A percentile compares a stretch with the other conserved stretches of the same genome.
phyloP scores from a whole-genome alignment of 805 yeast species.

The Candida taoyuanica region DNA sequence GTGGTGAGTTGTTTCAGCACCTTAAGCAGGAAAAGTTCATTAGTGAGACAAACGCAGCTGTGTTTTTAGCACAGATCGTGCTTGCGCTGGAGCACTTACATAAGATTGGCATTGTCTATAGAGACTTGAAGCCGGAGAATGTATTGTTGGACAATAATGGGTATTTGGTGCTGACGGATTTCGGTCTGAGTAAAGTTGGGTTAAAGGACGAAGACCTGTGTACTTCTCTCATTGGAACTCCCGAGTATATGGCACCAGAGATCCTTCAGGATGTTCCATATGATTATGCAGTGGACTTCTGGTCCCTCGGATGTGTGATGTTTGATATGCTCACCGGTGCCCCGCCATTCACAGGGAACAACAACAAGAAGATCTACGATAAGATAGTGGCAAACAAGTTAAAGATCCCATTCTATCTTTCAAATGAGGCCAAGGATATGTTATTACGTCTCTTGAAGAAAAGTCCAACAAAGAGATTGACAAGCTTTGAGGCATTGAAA shows the following conservation, averaged over 20 bases:
- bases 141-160: constrained; percentile 92
- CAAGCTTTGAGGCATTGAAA: constrained; percentile 53
- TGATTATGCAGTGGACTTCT: constrained; percentile 82
- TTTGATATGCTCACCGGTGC: constrained; percentile 79
- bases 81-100: constrained; percentile 91
- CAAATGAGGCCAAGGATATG: constrained; percentile 77
- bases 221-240: constrained; percentile 78
- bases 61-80: constrained; percentile 91
- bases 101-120: constrained; percentile 89
- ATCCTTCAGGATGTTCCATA: constrained; percentile 73
- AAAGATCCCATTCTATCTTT: constrained; percentile 67
- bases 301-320: constrained; percentile 83
- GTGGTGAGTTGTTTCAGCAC: constrained; percentile 92
- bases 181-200: constrained; percentile 86
- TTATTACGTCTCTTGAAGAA: constrained; percentile 61
- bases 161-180: constrained; percentile 92
- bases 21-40: constrained; percentile 93
- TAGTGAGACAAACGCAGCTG: constrained; percentile 85
- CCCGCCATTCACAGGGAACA: constrained; percentile 86
- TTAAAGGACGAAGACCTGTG: constrained; percentile 53
- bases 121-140: constrained; percentile 96
- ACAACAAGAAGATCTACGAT: constrained; percentile 68
- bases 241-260: constrained; percentile 90
- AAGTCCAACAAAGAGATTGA: constrained; percentile 60
- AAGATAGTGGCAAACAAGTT: constrained; percentile 67